A percentile compares a stretch with the other conserved stretches of the same genome.
These are phyloP conservation scores for Picea sitchensis DNA, from an alignment of 75 land plant genomes.

Conservation along the genomic window DNA sequence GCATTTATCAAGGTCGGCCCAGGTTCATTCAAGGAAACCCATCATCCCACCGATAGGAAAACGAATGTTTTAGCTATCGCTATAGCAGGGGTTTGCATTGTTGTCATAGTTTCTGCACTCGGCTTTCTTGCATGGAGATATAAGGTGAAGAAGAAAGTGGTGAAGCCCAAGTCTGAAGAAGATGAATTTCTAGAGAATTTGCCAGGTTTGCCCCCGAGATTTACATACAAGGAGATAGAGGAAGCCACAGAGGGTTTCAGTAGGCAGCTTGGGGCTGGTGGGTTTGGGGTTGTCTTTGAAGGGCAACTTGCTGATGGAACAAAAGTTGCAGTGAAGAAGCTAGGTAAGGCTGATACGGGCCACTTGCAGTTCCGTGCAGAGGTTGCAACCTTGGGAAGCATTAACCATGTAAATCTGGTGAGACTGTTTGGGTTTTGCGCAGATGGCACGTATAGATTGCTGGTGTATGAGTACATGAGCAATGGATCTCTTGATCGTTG, in stretches of 20 bases:
- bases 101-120: neutral
- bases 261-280: constrained; percentile 27
- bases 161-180: constrained; percentile 10
- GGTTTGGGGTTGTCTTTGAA: constrained; percentile 19
- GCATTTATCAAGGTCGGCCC: constrained; percentile 20
- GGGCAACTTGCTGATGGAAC: constrained; percentile 19
- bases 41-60: neutral
- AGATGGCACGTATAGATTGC: constrained; percentile 18
- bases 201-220: constrained; percentile 32
- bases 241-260: constrained; percentile 21
- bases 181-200: constrained; percentile 17
- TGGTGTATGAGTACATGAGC: constrained; percentile 32
- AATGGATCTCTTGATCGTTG: constrained; percentile 28
- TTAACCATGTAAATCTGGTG: constrained; percentile 42
- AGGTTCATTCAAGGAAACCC: neutral
- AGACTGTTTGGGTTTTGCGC: constrained; percentile 37
- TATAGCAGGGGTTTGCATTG: neutral
- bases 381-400: constrained; percentile 40
- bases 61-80: neutral
- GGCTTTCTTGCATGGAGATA: neutral
- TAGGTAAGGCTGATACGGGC: constrained; percentile 12
- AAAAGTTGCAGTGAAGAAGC: constrained; percentile 28
- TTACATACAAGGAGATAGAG: constrained; percentile 21
- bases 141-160: neutral
- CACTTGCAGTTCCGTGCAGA: constrained; percentile 33